Percentiles rank a stretch among this genome's conserved stretches.
These are phyloP conservation scores for Ilyonectria mors-panacis DNA, from an alignment of 2,329 filamentous ascomycete species.

Conservation along the genomic window DNA sequence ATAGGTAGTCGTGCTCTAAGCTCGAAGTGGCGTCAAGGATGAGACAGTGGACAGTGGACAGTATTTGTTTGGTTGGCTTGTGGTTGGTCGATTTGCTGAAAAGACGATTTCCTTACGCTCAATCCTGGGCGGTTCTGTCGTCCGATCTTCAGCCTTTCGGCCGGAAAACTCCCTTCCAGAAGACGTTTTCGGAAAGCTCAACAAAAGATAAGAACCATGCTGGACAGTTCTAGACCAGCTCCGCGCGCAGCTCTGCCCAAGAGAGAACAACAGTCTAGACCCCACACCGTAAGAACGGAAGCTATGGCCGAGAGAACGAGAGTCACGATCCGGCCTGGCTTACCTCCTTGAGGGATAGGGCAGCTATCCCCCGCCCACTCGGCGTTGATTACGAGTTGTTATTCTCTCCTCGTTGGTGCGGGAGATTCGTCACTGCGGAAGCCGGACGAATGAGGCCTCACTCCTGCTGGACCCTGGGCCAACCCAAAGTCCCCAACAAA, in stretches of 20 bases:
- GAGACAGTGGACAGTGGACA: neutral
- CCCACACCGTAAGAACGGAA: conserved; percentile 8
- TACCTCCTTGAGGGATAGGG: conserved; percentile 9
- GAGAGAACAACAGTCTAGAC: conserved; percentile 1
- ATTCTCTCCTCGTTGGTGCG: conserved; percentile 12
- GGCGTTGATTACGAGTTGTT: neutral
- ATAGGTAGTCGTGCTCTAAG: neutral
- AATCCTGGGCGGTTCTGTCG: neutral
- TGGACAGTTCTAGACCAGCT: conserved; percentile 12
- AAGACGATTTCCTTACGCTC: neutral
- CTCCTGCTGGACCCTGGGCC: conserved; percentile 10
- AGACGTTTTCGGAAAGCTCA: conserved; percentile 7
- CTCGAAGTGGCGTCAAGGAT: neutral
- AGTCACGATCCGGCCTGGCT: neutral
- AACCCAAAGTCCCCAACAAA: conserved; percentile 13
- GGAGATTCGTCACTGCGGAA: conserved; percentile 7
- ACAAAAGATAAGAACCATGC: conserved; percentile 30
- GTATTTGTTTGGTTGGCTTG: neutral
- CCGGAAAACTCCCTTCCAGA: conserved; percentile 1
- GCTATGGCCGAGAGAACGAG: neutral
- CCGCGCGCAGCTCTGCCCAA: conserved; percentile 11
- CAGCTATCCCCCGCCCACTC: conserved; percentile 1
- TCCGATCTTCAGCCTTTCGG: neutral
- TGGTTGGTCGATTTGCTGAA: neutral
- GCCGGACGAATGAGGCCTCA: conserved; percentile 11